phyloP scores from a whole-genome alignment of 2,329 filamentous ascomycete species.

The Aureobasidium sp. region DNA sequence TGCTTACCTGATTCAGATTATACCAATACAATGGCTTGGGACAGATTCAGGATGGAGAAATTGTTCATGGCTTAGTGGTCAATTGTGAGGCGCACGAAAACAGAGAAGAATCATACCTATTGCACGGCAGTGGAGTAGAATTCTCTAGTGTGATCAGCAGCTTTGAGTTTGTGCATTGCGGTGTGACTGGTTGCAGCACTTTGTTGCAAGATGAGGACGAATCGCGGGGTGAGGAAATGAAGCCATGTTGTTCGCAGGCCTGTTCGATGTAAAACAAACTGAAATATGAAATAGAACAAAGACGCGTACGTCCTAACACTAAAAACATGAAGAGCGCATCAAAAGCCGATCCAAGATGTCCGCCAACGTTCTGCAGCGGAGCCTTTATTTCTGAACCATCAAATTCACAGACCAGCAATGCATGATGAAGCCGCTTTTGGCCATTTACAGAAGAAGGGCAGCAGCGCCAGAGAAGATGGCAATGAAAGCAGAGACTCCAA shows the following conservation, averaged over 20 bases:
- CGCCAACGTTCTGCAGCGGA: neutral
- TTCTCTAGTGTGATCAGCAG: neutral
- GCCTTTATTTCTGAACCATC: slow-evolving; percentile 2
- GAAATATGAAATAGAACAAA: neutral
- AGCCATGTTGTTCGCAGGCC: neutral
- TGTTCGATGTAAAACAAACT: neutral
- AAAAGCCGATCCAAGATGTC: neutral
- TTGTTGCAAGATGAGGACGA: neutral
- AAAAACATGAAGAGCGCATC: slow-evolving; percentile 9
- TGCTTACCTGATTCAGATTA: neutral
- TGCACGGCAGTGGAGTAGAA: neutral
- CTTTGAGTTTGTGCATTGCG: neutral
- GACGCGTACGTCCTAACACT: neutral
- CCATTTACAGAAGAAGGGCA: slow-evolving; percentile 45
- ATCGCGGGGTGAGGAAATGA: neutral
- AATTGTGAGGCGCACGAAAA: neutral
- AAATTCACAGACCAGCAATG: slow-evolving; percentile 5
- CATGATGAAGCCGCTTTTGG: neutral
- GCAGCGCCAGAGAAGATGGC: slow-evolving; percentile 44
- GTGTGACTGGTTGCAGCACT: no score
- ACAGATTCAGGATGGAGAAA: neutral
- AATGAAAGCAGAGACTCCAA: slow-evolving; percentile 42
- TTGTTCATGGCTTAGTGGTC: neutral
- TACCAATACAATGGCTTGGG: neutral
- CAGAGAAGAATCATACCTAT: neutral